Conservation (phyloP, 805 yeast species). For the Isabelozyma gotoi region DNA sequence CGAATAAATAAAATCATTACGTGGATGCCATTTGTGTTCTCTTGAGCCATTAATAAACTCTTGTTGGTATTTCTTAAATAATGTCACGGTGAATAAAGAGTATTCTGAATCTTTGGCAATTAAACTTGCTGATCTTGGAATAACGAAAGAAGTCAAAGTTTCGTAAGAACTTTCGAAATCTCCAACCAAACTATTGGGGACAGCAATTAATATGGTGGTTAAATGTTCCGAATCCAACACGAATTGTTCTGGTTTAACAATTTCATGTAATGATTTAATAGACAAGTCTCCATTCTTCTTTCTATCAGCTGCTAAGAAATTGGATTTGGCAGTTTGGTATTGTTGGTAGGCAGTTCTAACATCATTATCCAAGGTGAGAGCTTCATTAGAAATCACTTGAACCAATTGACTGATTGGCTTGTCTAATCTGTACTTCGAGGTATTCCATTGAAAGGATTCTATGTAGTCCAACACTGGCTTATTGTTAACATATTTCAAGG, state of each 20-base stretch:
- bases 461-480: conserved; percentile 60
- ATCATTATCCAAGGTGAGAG: conserved; percentile 80
- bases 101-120: conserved; percentile 75
- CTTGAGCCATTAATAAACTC: conserved; percentile 72
- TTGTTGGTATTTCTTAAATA: conserved; percentile 77
- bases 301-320: conserved; percentile 83
- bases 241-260: conserved; percentile 80
- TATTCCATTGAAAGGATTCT: conserved; percentile 83
- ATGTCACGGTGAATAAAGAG: conserved; percentile 69
- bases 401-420: conserved; percentile 78
- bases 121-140: conserved; percentile 82
- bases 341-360: conserved; percentile 71
- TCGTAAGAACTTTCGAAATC: conserved; percentile 76
- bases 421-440: conserved; percentile 82
- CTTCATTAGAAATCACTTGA: conserved; percentile 68
- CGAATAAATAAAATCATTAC: conserved; percentile 81
- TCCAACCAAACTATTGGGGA: conserved; percentile 63
- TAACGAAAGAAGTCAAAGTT: conserved; percentile 73
- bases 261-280: conserved; percentile 84
- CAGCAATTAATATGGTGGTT: conserved; percentile 82
- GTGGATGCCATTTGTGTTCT: conserved; percentile 86
- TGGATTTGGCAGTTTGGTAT: conserved; percentile 81
- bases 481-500: conserved; percentile 39
- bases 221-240: conserved; percentile 84
- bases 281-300: conserved; percentile 92